Evolutionary conservation across 257 asterid genomes (phyloP), one percentile per base, ranked within the genome.

Genomic region (Mitragyna speciosa): DNA sequence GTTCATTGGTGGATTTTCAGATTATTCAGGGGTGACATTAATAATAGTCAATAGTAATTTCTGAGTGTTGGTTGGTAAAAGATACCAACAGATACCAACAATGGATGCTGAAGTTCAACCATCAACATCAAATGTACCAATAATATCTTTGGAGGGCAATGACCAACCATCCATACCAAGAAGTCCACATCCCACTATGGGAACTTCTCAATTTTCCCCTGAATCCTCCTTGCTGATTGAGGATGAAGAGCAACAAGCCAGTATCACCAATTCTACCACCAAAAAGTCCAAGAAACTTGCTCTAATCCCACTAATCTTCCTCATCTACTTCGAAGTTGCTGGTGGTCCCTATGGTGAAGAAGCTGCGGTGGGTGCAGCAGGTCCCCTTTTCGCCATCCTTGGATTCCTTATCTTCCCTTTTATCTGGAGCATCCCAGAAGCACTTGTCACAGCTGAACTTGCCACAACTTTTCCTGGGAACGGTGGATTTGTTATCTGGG

Each of bases 401-500:
- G 94, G 92, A 0, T 89, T 88, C 70, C 59, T 88, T 4, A 70
- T 89, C 10, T 88, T 89, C 84, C 92, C 91, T 6, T 89, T 89
- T 63, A 70, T 88, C 0, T 88, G 90, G 92, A 86, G 90, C 87
- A 82, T 88, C 1, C 89, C 92, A 5, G 92, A 86, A 52, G 91
- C 87, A 58, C 92, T 88, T 8, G 78, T 88, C 16, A 88, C 92
- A 26, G 94, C 94, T 45, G 92, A 88, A 81, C 92, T 90, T 72
- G 86, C 94, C 80, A 90, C 94, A 41, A 65, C 89, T 9, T 88
- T 80, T 36, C 94, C 94, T 26, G 94, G 94, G 22, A 90, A 90
- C 79, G 94, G 94, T 26, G 94, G 91, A 0, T 90, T 87, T 73
- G 92, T 88, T 0, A 83, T 90, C 9, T 90, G 94, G 94, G 94